These are phyloP conservation scores for Fusarium xyrophilum DNA, from an alignment of 2,329 filamentous ascomycete species.

Conservation along the genomic window DNA sequence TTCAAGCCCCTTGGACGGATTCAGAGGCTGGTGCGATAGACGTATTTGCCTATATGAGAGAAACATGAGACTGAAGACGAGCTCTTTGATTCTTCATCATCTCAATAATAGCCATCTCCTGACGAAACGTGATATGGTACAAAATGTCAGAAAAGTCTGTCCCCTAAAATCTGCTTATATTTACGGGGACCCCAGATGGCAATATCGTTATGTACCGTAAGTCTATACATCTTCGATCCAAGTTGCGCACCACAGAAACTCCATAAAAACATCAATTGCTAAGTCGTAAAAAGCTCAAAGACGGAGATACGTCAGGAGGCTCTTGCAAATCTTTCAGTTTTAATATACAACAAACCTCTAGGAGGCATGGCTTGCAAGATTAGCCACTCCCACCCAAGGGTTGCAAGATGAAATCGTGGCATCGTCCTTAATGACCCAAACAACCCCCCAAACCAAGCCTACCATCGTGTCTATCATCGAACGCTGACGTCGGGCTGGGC, in stretches of 20 bases:
- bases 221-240: background rate
- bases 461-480: slow-evolving; percentile 11
- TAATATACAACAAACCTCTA: slow-evolving; percentile 34
- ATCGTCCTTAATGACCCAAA: slow-evolving; percentile 16
- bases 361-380: slow-evolving; percentile 13
- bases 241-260: background rate
- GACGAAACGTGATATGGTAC: background rate
- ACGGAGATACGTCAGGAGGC: slow-evolving; percentile 10
- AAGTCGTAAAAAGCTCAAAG: slow-evolving; percentile 27
- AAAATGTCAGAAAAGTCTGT: background rate
- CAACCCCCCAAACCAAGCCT: slow-evolving; percentile 11
- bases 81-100: slow-evolving; percentile 15
- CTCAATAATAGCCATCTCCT: background rate
- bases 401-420: slow-evolving; percentile 6
- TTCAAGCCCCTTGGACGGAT: background rate
- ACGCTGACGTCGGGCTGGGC: background rate
- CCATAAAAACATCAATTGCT: slow-evolving; percentile 31
- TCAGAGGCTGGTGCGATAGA: slow-evolving; percentile 12
- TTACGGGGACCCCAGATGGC: no score
- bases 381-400: slow-evolving; percentile 3
- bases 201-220: background rate
- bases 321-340: slow-evolving; percentile 24
- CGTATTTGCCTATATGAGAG: slow-evolving; percentile 14
- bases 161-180: background rate
- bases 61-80: slow-evolving; percentile 10